Evolutionary conservation across 2,329 filamentous ascomycete genomes (phyloP), one percentile per base, ranked within the genome.

Genomic region (Fusarium sterilihyphosum): DNA sequence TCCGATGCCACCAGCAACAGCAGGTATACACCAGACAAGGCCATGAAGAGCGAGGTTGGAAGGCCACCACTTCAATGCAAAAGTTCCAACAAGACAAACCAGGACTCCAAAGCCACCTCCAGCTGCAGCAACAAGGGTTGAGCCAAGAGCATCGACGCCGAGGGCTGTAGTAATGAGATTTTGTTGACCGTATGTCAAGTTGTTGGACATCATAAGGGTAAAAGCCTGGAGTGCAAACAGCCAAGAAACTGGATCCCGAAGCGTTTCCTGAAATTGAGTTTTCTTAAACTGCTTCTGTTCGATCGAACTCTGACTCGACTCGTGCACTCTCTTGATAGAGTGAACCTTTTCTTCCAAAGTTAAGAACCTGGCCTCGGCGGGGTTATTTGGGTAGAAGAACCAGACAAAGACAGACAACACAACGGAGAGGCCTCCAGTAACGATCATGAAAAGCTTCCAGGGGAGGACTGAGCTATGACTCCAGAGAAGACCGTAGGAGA

Each of bases 401-500:
- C 82, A 81, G 29, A 82, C 80, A 43, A 78, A 80, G 3, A 81
- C 63, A 2, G 82, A 77, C 2, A 84, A 73, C 3, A 84, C 3
- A 0, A 84, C 58, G 0, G 83, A 82, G 2, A 84, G 52, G 1
- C 79, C 79, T 4, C 83, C 83, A 0, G 82, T 84, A 40, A 82
- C 76, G 17, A 85, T 80, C 79, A 83, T 83, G 56, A 84, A 82
- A 2, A 84, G 69, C 67, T 84, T 84, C 64, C 83, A 83, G 4
- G 82, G 81, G 3, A 80, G 70, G 5, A 83, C 78, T 7, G 66
- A 46, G 20, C 78, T 78, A 11, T 80, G 73, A 43, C 73, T 82
- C 67, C 80, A 85, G 6, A 85, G 79, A 1, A 85, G 78, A 2
- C 83, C 84, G 60, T 85, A 85, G 2, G 83, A 81, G 7, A 85